A percentile compares a stretch with the other conserved stretches of the same genome.
Conservation (phyloP, 139 green algal species). For the Auxenochlorella pyrenoidosa region DNA sequence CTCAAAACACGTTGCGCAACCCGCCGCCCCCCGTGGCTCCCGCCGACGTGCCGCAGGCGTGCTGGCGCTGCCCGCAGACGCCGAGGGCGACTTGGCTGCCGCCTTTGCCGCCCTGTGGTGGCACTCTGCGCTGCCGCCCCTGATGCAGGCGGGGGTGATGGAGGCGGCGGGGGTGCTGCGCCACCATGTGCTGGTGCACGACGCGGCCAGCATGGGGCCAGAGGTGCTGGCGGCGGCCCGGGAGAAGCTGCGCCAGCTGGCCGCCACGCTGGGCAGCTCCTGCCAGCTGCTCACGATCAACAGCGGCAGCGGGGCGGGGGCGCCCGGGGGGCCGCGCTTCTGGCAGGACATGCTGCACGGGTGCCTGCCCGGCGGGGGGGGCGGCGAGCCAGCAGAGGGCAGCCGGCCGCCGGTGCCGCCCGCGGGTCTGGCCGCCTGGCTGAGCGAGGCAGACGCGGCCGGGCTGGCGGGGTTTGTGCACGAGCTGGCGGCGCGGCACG, state of each 20-base stretch:
- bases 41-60: constrained; percentile 64
- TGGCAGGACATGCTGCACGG: constrained; percentile 49
- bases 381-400: constrained; percentile 42
- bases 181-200: constrained; percentile 80
- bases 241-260: constrained; percentile 52
- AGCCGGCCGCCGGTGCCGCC: constrained; percentile 22
- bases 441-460: constrained; percentile 48
- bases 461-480: constrained; percentile 48
- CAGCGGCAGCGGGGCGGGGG: background rate
- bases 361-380: constrained; percentile 38
- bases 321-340: background rate
- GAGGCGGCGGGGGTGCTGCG: constrained; percentile 60
- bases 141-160: constrained; percentile 66
- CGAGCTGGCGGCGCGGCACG: constrained; percentile 44
- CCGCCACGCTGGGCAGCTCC: constrained; percentile 42
- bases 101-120: constrained; percentile 59
- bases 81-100: constrained; percentile 53
- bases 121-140: constrained; percentile 44
- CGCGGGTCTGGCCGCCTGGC: constrained; percentile 32
- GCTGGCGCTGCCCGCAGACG: constrained; percentile 61
- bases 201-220: constrained; percentile 42
- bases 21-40: no score
- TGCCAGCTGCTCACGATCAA: constrained; percentile 72
- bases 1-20: no score
- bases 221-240: constrained; percentile 39